phyloP scores from a whole-genome alignment of 345 rosid species.

The Pugionium dolabratum region DNA sequence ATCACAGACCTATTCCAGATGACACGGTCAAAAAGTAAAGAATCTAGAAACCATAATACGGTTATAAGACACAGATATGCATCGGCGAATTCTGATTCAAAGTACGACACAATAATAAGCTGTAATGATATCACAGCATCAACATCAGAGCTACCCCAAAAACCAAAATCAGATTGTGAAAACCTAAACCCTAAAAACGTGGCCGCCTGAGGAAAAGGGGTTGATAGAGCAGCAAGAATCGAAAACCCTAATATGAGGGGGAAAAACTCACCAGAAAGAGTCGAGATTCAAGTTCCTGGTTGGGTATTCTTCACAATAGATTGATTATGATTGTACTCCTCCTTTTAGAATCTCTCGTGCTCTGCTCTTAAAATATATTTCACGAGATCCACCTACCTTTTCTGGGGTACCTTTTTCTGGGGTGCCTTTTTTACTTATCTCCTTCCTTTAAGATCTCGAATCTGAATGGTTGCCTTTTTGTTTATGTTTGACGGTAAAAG shows the following conservation, averaged over 20 bases:
- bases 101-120: neutral
- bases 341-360: constrained; percentile 1
- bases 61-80: neutral
- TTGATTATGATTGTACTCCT: neutral
- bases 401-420: neutral
- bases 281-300: neutral
- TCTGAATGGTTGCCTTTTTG: neutral
- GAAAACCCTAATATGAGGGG: constrained; percentile 5
- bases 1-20: constrained; percentile 20
- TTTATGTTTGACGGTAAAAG: constrained; percentile 4
- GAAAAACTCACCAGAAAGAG: constrained; percentile 25
- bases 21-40: neutral
- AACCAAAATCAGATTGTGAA: neutral
- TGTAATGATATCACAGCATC: neutral
- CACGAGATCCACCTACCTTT: constrained; percentile 30
- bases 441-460: neutral
- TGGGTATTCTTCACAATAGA: neutral
- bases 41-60: constrained; percentile 12
- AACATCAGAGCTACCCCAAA: neutral
- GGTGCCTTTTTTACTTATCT: constrained; percentile 1
- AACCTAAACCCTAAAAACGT: constrained; percentile 10
- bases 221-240: neutral
- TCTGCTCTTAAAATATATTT: neutral
- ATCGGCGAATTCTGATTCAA: neutral
- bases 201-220: neutral